phyloP scores from a whole-genome alignment of 495 filamentous ascomycete species.

The Podospora comata region DNA sequence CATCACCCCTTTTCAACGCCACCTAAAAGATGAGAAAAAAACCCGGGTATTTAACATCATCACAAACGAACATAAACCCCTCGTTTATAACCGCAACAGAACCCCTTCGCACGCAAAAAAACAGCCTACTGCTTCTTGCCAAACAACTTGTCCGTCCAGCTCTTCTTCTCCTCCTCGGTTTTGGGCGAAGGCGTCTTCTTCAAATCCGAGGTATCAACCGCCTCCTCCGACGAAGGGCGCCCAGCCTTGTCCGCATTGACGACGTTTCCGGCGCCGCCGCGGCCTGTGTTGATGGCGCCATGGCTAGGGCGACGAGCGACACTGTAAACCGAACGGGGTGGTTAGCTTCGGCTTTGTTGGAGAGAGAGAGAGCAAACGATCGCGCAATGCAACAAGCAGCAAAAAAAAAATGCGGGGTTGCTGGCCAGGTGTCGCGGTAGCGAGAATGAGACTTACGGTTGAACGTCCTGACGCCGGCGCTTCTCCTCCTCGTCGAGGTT shows the following conservation, averaged over 20 bases:
- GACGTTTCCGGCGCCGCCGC: slow-evolving; percentile 58
- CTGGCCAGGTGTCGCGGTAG: background rate
- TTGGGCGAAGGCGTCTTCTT: slow-evolving; percentile 17
- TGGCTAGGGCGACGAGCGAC: slow-evolving; percentile 40
- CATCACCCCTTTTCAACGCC: slow-evolving; percentile 3
- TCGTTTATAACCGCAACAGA: background rate
- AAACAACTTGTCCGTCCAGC: slow-evolving; percentile 49
- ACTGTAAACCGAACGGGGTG: slow-evolving; percentile 21
- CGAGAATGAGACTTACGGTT: slow-evolving; percentile 42
- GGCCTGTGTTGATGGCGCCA: slow-evolving; percentile 46
- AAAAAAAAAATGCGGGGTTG: slow-evolving; percentile 14
- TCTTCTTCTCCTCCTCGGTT: slow-evolving; percentile 39
- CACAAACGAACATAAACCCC: background rate
- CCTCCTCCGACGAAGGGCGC: slow-evolving; percentile 31
- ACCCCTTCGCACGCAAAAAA: background rate
- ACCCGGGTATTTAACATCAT: background rate
- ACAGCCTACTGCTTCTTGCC: slow-evolving; percentile 38
- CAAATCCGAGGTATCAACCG: background rate
- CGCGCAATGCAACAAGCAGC: background rate
- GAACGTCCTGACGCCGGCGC: slow-evolving; percentile 78
- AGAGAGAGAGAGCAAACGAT: background rate
- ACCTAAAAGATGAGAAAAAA: background rate
- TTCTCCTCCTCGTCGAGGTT: slow-evolving; percentile 66
- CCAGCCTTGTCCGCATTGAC: slow-evolving; percentile 35
- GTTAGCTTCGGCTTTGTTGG: slow-evolving; percentile 7